Percentiles rank a stretch among this genome's conserved stretches.
phyloP scores from a whole-genome alignment of 2,329 filamentous ascomycete genomes.

The Nakataea oryzae region DNA sequence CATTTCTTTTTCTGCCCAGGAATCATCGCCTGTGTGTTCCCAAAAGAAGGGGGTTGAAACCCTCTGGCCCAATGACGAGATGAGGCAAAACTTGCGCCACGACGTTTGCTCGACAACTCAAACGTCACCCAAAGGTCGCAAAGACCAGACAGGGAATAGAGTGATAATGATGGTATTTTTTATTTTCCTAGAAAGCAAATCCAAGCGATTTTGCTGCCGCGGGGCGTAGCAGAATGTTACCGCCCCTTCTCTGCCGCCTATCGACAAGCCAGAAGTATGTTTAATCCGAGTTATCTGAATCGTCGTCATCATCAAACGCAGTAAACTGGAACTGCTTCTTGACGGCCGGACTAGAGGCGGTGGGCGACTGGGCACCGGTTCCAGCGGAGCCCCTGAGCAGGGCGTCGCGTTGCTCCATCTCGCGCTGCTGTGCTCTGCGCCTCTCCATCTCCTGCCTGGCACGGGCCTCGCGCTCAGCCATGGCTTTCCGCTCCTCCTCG shows the following conservation, averaged over 20 bases:
- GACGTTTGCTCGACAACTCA: too few species aligned
- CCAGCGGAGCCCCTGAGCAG: conserved; percentile 12
- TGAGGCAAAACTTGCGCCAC: too few species aligned
- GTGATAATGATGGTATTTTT: too few species aligned
- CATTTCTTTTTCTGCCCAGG: too few species aligned
- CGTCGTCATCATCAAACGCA: conserved; percentile 38
- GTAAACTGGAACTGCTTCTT: conserved; percentile 48
- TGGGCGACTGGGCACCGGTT: conserved; percentile 15
- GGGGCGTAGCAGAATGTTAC: background rate
- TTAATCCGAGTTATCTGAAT: conserved; percentile 20
- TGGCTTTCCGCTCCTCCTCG: conserved; percentile 22
- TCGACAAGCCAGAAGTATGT: background rate
- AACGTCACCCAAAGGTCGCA: too few species aligned
- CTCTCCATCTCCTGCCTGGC: conserved; percentile 36
- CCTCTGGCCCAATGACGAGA: too few species aligned
- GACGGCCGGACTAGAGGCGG: background rate
- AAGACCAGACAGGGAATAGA: too few species aligned
- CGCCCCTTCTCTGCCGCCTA: background rate
- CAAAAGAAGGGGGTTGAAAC: too few species aligned
- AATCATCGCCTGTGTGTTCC: too few species aligned
- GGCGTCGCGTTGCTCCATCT: conserved; percentile 30
- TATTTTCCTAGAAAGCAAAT: too few species aligned
- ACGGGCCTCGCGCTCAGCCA: conserved; percentile 32
- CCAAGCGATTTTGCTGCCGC: too few species aligned
- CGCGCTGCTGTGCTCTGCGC: conserved; percentile 31